Conservation (phyloP, 352 stramenopile species). For the Phytophthora hibernalis region DNA sequence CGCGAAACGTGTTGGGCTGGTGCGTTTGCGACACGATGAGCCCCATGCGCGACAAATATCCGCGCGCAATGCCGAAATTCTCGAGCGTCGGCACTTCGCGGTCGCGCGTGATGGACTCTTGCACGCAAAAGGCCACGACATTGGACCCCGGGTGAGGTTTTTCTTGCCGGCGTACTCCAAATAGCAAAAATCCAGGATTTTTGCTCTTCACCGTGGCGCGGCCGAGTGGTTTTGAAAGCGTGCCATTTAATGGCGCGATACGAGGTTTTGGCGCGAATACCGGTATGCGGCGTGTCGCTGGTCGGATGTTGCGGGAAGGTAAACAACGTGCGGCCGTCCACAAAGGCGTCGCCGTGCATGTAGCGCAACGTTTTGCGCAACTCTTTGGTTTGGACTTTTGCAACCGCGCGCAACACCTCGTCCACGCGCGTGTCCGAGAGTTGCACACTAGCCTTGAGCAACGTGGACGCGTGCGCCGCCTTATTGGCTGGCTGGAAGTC, state of each 20-base stretch:
- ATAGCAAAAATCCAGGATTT: slow-evolving; percentile 75
- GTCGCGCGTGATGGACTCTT: slow-evolving; percentile 71
- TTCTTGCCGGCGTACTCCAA: slow-evolving; percentile 79
- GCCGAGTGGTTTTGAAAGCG: slow-evolving; percentile 45
- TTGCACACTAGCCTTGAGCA: slow-evolving; percentile 72
- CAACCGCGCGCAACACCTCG: slow-evolving; percentile 62
- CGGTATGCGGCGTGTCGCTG: slow-evolving; percentile 6
- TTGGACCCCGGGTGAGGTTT: slow-evolving; percentile 54
- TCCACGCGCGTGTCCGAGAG: slow-evolving; percentile 57
- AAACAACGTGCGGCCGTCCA: slow-evolving; percentile 71
- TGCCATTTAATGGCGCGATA: slow-evolving; percentile 86
- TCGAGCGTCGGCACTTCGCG: slow-evolving; percentile 68
- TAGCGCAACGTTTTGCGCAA: slow-evolving; percentile 63
- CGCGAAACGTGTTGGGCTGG: slow-evolving; percentile 59
- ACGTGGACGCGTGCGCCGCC: slow-evolving; percentile 58
- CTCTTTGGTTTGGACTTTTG: slow-evolving; percentile 68
- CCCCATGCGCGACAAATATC: slow-evolving; percentile 63
- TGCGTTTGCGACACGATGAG: slow-evolving; percentile 76
- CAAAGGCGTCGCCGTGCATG: slow-evolving; percentile 66
- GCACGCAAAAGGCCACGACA: slow-evolving; percentile 77
- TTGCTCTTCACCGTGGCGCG: slow-evolving; percentile 40
- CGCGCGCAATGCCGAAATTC: slow-evolving; percentile 63
- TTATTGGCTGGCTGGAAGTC: slow-evolving; percentile 73
- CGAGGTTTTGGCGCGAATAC: slow-evolving; percentile 19
- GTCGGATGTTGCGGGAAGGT: slow-evolving; percentile 52